phyloP scores from a whole-genome alignment of 2,329 filamentous ascomycete species.

The Whalleya microplaca region DNA sequence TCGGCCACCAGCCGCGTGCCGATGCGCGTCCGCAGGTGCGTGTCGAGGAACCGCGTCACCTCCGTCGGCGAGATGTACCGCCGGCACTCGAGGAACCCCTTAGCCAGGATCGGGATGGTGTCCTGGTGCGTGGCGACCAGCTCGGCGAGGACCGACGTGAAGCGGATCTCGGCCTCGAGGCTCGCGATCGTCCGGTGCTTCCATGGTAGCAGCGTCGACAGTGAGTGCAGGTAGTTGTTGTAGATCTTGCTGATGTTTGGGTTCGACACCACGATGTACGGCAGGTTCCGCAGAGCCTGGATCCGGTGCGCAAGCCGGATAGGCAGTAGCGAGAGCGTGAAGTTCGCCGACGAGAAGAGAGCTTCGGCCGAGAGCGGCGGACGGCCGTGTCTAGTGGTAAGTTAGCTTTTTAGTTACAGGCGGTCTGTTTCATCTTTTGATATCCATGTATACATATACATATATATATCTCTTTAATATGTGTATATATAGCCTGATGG shows the following conservation, averaged over 20 bases:
- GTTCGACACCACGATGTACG: slow-evolving; percentile 98
- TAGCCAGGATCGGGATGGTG: slow-evolving; percentile 89
- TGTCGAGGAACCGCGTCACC: slow-evolving; percentile 90
- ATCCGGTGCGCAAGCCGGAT: slow-evolving; percentile 93
- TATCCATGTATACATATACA: not conserved
- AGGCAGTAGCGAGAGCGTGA: slow-evolving; percentile 89
- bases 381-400: slow-evolving; percentile 64
- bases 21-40: slow-evolving; percentile 90
- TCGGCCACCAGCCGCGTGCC: slow-evolving; percentile 93
- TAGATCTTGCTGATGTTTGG: slow-evolving; percentile 93
- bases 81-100: slow-evolving; percentile 89
- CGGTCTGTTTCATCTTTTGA: not conserved
- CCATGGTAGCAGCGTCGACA: slow-evolving; percentile 89
- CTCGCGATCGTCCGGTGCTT: slow-evolving; percentile 69
- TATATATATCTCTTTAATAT: slow-evolving; percentile 6
- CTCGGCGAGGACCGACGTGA: slow-evolving; percentile 91
- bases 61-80: slow-evolving; percentile 83
- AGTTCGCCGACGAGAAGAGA: slow-evolving; percentile 89
- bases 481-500: not conserved
- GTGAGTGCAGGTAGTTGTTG: slow-evolving; percentile 91
- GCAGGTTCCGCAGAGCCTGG: slow-evolving; percentile 87
- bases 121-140: slow-evolving; percentile 94
- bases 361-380: slow-evolving; percentile 81
- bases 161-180: slow-evolving; percentile 84
- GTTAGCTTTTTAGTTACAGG: not conserved